Evolutionary conservation across 2,329 filamentous ascomycete genomes (phyloP).

Genomic region (Xylaria sp.): DNA sequence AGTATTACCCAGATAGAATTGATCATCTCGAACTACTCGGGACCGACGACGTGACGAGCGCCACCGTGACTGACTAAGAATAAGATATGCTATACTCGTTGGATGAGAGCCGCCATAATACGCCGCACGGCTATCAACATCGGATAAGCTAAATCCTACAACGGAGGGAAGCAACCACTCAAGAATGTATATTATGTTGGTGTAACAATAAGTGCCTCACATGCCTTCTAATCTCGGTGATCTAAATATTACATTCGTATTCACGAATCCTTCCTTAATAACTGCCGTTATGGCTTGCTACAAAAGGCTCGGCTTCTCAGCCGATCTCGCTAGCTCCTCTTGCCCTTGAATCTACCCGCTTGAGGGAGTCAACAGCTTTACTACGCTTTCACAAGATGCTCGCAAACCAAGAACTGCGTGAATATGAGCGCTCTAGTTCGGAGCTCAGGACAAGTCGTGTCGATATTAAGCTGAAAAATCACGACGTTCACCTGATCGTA

Average conservation of each 20-base stretch:
- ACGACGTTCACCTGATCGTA: neutral
- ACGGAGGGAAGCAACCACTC: neutral
- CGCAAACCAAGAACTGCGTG: neutral
- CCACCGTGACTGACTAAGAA: neutral
- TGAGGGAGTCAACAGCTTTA: too few species aligned
- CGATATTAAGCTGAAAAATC: constrained; percentile 6
- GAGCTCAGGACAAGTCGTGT: neutral
- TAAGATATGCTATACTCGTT: neutral
- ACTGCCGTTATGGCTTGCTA: neutral
- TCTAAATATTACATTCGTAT: neutral
- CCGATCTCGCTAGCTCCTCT: too few species aligned
- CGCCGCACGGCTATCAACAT: neutral
- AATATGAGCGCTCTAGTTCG: neutral
- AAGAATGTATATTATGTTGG: neutral
- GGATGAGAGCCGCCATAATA: neutral
- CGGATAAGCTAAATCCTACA: neutral
- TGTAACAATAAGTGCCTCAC: neutral
- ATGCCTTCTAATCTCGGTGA: neutral
- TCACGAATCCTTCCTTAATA: neutral
- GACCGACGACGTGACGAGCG: neutral
- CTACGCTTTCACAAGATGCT: neutral
- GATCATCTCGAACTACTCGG: neutral
- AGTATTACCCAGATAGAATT: neutral
- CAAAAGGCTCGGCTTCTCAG: neutral
- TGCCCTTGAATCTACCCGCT: too few species aligned